These are phyloP conservation scores for Clonostachys rosea DNA, from an alignment of 2,329 filamentous ascomycete species.

Conservation along the genomic window DNA sequence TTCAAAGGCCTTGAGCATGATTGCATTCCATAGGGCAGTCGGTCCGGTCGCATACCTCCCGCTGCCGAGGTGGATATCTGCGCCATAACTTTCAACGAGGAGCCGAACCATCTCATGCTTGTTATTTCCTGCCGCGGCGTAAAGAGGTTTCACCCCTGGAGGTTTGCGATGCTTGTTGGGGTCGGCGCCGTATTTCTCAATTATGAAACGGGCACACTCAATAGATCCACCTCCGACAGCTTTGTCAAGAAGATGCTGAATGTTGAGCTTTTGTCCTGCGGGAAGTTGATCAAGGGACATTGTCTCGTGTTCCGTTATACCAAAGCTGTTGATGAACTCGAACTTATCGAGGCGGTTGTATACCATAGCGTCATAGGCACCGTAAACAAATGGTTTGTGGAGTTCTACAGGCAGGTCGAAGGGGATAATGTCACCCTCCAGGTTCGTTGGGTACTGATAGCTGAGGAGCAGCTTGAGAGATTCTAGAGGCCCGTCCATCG, in stretches of 20 bases:
- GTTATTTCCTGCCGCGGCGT: conserved; percentile 1
- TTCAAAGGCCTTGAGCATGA: conserved; percentile 1
- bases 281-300: conserved; percentile 3
- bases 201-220: not conserved
- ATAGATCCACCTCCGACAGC: conserved; percentile 1
- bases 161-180: conserved; percentile 2
- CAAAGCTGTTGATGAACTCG: conserved; percentile 6
- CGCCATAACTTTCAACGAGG: conserved; percentile 1
- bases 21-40: conserved; percentile 1
- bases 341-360: not conserved
- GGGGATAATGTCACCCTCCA: conserved; percentile 2
- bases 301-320: conserved; percentile 1
- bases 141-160: conserved; percentile 3
- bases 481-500: conserved; percentile 1
- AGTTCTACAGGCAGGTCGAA: conserved; percentile 1
- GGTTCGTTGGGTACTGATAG: conserved; percentile 1
- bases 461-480: conserved; percentile 1
- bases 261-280: conserved; percentile 2
- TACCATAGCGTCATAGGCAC: conserved; percentile 1
- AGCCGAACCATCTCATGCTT: not conserved
- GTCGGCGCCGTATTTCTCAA: conserved; percentile 3
- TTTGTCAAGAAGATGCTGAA: conserved; percentile 2
- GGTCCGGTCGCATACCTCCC: conserved; percentile 2
- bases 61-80: conserved; percentile 3
- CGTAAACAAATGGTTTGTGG: conserved; percentile 1